Percentiles rank a stretch among this genome's conserved stretches.
phyloP scores from a whole-genome alignment of 768 basidiomycete species.

The Termitomyces sp. region DNA sequence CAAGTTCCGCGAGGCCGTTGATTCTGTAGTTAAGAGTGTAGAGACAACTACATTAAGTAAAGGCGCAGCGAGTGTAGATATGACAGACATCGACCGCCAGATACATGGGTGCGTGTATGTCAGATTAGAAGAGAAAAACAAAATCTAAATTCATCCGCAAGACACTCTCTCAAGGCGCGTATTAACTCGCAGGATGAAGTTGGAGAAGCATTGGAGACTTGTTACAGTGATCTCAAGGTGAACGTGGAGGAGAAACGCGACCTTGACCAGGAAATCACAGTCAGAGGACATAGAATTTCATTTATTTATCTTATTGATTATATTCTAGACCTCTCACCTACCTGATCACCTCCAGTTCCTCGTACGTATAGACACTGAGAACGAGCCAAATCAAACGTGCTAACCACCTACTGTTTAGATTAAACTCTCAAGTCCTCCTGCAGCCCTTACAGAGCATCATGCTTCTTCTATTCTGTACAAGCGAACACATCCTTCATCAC shows the following conservation, averaged over 20 bases:
- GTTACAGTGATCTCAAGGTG: slow-evolving; percentile 46
- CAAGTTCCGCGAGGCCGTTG: slow-evolving; percentile 41
- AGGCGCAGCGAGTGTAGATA: slow-evolving; percentile 50
- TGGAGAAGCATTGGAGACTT: slow-evolving; percentile 53
- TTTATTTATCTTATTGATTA: background rate
- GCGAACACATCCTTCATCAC: slow-evolving; percentile 36
- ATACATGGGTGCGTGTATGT: slow-evolving; percentile 45
- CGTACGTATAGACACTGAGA: slow-evolving; percentile 30
- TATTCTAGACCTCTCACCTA: slow-evolving; percentile 44
- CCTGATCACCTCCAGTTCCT: slow-evolving; percentile 73
- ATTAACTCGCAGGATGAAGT: slow-evolving; percentile 59
- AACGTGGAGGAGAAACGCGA: slow-evolving; percentile 45
- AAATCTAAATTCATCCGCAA: slow-evolving; percentile 16
- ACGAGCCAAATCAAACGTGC: background rate
- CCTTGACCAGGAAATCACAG: slow-evolving; percentile 64
- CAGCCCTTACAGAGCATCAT: slow-evolving; percentile 37
- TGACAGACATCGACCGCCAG: slow-evolving; percentile 47
- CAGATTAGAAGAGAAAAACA: background rate
- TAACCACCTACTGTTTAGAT: slow-evolving; percentile 31
- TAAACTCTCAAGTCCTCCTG: slow-evolving; percentile 49
- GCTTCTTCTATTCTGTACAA: slow-evolving; percentile 50
- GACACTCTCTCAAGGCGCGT: slow-evolving; percentile 62
- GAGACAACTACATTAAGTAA: slow-evolving; percentile 52
- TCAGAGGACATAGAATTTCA: slow-evolving; percentile 16
- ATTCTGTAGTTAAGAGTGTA: slow-evolving; percentile 52